A percentile compares a stretch with the other conserved stretches of the same genome.
Evolutionary conservation across 768 basidiomycete genomes (phyloP).

Genomic region (Brasilioporus rufonigricans): DNA sequence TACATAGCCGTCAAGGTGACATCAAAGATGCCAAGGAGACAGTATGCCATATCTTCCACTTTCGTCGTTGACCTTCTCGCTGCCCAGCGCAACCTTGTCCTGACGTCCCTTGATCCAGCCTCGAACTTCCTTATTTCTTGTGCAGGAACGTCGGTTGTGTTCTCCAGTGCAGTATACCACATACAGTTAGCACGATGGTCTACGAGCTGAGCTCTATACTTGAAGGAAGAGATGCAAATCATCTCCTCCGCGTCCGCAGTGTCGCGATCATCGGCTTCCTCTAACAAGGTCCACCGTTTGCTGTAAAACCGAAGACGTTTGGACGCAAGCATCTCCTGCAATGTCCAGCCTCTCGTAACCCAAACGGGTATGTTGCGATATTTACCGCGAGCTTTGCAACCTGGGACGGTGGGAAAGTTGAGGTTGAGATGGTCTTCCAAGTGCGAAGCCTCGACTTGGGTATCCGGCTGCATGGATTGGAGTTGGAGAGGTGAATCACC

Average conservation of each 20-base stretch:
- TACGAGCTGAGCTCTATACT: slow-evolving; percentile 17
- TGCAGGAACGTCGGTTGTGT: slow-evolving; percentile 14
- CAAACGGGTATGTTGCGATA: slow-evolving; percentile 14
- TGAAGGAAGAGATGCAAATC: neutral
- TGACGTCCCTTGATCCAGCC: slow-evolving; percentile 15
- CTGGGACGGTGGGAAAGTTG: neutral
- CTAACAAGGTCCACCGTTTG: slow-evolving; percentile 23
- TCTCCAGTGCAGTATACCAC: slow-evolving; percentile 13
- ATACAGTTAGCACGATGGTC: slow-evolving; percentile 16
- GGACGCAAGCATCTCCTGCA: slow-evolving; percentile 28
- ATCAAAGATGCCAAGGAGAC: slow-evolving; percentile 30
- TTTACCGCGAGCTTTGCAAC: neutral
- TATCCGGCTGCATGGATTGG: slow-evolving; percentile 12
- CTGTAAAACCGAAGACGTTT: slow-evolving; percentile 29
- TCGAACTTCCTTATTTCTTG: slow-evolving; percentile 12
- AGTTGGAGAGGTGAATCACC: neutral
- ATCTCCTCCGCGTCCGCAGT: no score
- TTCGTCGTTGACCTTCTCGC: slow-evolving; percentile 27
- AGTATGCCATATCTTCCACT: slow-evolving; percentile 31
- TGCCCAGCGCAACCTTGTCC: slow-evolving; percentile 26
- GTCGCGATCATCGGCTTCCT: slow-evolving; percentile 23
- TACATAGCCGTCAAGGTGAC: slow-evolving; percentile 26
- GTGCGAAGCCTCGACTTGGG: slow-evolving; percentile 20
- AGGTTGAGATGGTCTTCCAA: slow-evolving; percentile 10
- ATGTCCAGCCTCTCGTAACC: slow-evolving; percentile 27